Percentiles rank a stretch among this genome's conserved stretches.
Conservation (phyloP, 495 filamentous ascomycete genomes). For the Tuber aestivum region DNA sequence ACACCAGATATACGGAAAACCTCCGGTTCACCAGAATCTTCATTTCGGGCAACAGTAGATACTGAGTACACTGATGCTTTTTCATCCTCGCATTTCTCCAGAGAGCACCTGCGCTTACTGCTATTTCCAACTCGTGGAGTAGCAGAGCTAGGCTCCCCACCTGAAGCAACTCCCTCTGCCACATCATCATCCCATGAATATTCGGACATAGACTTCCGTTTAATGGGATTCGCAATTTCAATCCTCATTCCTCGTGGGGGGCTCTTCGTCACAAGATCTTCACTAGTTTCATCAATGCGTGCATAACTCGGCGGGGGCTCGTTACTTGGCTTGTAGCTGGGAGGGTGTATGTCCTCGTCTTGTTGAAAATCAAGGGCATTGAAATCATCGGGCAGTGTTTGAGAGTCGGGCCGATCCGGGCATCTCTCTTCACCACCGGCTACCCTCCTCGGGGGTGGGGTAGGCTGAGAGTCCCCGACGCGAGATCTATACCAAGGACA, state of each 20-base stretch:
- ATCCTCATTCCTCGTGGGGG: conserved; percentile 11
- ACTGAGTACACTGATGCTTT: not conserved
- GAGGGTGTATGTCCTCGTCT: conserved; percentile 4
- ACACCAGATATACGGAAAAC: conserved; percentile 28
- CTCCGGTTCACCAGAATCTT: conserved; percentile 17
- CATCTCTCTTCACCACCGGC: not conserved
- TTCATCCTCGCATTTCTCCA: conserved; percentile 19
- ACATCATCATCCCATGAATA: not conserved
- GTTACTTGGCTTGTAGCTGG: not conserved
- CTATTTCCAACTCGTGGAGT: not conserved
- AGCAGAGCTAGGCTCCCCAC: not conserved
- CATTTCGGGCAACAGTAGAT: conserved; percentile 3
- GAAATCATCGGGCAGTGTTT: not conserved
- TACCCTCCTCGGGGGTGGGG: not conserved
- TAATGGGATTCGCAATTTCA: conserved; percentile 22
- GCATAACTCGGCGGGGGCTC: not conserved
- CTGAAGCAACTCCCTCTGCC: not conserved
- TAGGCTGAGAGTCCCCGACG: not conserved
- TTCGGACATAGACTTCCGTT: conserved; percentile 5
- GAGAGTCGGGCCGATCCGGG: not conserved
- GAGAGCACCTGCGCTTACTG: conserved; percentile 22
- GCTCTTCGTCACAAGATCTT: not conserved
- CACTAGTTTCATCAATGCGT: not conserved
- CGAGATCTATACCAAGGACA: not conserved
- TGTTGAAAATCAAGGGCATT: conserved; percentile 1